Percentiles rank a stretch among this genome's conserved stretches.
Conservation (phyloP, 345 rosid genomes). For the Rhodamnia rubescens region DNA sequence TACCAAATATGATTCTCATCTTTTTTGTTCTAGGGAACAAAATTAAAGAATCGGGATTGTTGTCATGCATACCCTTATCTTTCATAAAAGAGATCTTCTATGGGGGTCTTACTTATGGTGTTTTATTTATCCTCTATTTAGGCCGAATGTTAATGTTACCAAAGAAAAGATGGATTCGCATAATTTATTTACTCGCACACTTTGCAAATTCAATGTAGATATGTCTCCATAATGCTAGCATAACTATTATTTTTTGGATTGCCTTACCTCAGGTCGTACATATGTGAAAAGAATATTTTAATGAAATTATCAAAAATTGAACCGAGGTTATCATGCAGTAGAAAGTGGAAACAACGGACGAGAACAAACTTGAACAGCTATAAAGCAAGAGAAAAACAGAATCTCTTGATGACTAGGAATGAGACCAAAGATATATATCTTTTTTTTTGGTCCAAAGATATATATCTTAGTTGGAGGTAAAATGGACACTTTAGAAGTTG, state of each 20-base stretch:
- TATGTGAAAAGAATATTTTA: background rate
- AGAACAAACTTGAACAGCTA: background rate
- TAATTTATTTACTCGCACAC: background rate
- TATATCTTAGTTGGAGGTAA: background rate
- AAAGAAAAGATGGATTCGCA: background rate
- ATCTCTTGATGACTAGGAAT: background rate
- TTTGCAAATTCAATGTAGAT: background rate
- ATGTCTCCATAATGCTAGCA: background rate
- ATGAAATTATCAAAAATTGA: background rate
- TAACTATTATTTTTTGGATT: background rate
- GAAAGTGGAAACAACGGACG: background rate
- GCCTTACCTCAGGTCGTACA: background rate
- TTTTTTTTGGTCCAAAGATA: too few relatives aligned
- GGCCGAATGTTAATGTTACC: background rate
- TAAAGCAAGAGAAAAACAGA: background rate
- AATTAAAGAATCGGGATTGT: too few relatives aligned
- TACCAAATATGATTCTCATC: too few relatives aligned
- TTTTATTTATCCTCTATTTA: background rate
- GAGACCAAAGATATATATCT: too few relatives aligned
- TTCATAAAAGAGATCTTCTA: background rate
- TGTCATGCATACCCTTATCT: too few relatives aligned
- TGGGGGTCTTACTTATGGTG: background rate
- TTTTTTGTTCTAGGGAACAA: too few relatives aligned
- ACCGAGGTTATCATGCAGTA: background rate
- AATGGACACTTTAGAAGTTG: background rate